Evolutionary conservation across 192 early-diverging fungal genomes (phyloP).

Genomic region (Coemansia sp.): DNA sequence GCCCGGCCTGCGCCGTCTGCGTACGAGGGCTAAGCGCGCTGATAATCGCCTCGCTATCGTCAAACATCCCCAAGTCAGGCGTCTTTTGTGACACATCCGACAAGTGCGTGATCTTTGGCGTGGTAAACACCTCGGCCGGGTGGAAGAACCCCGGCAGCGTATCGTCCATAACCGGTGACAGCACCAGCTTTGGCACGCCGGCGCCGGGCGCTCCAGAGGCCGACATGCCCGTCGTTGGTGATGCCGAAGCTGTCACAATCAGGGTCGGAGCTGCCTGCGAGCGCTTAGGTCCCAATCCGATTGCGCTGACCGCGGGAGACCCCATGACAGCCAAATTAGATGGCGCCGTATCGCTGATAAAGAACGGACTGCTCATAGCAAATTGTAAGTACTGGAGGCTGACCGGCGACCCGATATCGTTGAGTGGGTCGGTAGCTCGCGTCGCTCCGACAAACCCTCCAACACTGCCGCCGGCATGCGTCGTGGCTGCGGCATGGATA

Average conservation of each 20-base stretch:
- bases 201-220: background rate
- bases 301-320: constrained; percentile 24
- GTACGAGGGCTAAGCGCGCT: constrained; percentile 46
- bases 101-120: constrained; percentile 38
- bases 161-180: constrained; percentile 17
- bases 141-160: constrained; percentile 37
- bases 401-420: constrained; percentile 48
- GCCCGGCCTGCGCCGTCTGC: constrained; percentile 48
- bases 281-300: constrained; percentile 22
- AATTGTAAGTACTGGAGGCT: constrained; percentile 47
- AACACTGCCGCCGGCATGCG: constrained; percentile 1
- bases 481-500: background rate
- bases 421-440: constrained; percentile 44
- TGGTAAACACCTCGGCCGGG: constrained; percentile 47
- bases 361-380: constrained; percentile 39
- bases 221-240: constrained; percentile 2
- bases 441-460: constrained; percentile 16
- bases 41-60: constrained; percentile 37
- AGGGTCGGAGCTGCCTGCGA: constrained; percentile 22
- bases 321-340: constrained; percentile 15
- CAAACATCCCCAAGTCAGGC: constrained; percentile 41
- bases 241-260: constrained; percentile 25
- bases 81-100: constrained; percentile 28
- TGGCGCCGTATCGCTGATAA: constrained; percentile 17
- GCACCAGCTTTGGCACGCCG: constrained; percentile 5